A percentile compares a stretch with the other conserved stretches of the same genome.
Conservation (phyloP, 129 eudicot genomes). For the Scalesia atractyloides region DNA sequence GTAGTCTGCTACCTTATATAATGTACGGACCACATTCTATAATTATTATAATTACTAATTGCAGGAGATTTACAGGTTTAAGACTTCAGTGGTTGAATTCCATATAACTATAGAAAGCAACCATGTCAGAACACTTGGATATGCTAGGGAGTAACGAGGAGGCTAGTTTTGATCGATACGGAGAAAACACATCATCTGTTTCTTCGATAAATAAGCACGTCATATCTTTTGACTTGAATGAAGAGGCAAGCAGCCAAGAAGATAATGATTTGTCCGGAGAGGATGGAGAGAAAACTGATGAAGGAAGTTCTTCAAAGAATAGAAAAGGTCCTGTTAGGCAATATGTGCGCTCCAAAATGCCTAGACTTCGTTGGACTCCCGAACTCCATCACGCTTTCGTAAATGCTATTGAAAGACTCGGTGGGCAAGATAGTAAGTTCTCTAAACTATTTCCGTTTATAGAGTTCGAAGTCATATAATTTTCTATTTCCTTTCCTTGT, state of each 20-base stretch:
- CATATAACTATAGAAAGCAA: not conserved
- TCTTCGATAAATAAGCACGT: conserved; percentile 41
- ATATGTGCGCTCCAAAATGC: conserved; percentile 76
- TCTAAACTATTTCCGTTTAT: not conserved
- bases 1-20: conserved; percentile 12
- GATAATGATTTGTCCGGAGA: conserved; percentile 30
- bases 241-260: conserved; percentile 50
- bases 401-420: conserved; percentile 73
- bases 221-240: conserved; percentile 67
- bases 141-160: conserved; percentile 31
- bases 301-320: conserved; percentile 36
- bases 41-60: conserved; percentile 6
- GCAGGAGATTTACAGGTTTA: conserved; percentile 19
- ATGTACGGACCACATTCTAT: not conserved
- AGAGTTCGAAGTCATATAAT: not conserved
- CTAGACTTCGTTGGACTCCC: conserved; percentile 94
- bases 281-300: conserved; percentile 29
- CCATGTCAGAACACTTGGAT: conserved; percentile 38
- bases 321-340: conserved; percentile 55
- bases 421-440: conserved; percentile 90
- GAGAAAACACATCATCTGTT: conserved; percentile 34
- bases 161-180: conserved; percentile 27
- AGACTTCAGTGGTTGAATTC: conserved; percentile 18
- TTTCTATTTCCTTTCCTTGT: not conserved
- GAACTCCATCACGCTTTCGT: conserved; percentile 85